Evolutionary conservation across 2,329 filamentous ascomycete genomes (phyloP).

Genomic region (Emericellopsis atlantica): DNA sequence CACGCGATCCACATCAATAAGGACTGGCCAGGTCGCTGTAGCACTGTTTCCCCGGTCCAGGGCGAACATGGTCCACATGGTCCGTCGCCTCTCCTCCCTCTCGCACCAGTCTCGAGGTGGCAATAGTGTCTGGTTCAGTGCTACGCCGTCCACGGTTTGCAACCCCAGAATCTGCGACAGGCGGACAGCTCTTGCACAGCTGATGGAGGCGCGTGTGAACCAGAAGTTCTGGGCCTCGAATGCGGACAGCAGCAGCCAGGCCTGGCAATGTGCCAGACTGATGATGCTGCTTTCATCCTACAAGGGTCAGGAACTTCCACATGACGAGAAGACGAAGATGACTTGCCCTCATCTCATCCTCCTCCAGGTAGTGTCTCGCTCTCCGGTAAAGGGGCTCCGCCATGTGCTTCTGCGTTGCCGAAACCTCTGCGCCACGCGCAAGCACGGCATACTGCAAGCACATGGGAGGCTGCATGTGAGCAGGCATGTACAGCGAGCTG

Average conservation of each 20-base stretch:
- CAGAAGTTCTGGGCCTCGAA: conserved; percentile 75
- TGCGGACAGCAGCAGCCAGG: conserved; percentile 57
- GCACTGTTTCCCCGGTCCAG: conserved; percentile 72
- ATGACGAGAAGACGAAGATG: neutral
- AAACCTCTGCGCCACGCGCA: conserved; percentile 56
- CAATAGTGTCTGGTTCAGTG: conserved; percentile 59
- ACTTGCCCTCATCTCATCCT: conserved; percentile 61
- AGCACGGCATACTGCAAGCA: conserved; percentile 75
- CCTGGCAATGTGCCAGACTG: conserved; percentile 61
- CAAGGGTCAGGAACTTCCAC: neutral
- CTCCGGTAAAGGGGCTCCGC: conserved; percentile 68
- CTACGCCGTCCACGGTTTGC: conserved; percentile 54
- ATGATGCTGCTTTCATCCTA: conserved; percentile 12
- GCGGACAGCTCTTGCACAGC: conserved; percentile 54
- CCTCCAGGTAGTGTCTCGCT: conserved; percentile 68
- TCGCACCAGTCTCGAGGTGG: conserved; percentile 72
- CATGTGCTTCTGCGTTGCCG: conserved; percentile 54
- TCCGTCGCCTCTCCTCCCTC: conserved; percentile 55
- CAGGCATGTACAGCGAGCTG: conserved; percentile 54
- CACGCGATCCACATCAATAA: conserved; percentile 58
- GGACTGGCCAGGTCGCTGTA: conserved; percentile 77
- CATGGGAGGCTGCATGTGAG: conserved; percentile 64
- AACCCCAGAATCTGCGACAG: conserved; percentile 70
- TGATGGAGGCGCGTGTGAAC: conserved; percentile 75
- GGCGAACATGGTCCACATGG: conserved; percentile 72